Base-by-base conservation (phyloP, 1,139 yeast genomes). In the Kodamaea alishanica region DNA sequence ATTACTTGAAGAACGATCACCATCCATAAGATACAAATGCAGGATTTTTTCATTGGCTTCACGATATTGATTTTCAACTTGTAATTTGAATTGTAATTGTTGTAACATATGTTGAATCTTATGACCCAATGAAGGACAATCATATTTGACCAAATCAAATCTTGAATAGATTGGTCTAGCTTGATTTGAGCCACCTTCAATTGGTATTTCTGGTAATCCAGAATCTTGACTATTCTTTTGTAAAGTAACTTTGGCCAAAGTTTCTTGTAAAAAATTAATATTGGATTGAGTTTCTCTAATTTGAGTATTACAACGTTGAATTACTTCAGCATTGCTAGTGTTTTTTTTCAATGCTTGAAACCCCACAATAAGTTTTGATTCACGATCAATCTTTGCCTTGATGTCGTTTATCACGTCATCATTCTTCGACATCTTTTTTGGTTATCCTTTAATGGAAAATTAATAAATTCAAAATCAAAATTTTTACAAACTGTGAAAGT, bases 81-180 rank as follows among this genome's bases (percentile, higher is more conserved):
- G 94, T 37, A 90, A 72, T 61, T 92, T 92, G 62, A 90, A 89
- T 57, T 89, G 96, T 41, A 92, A 71, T 60, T 89, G 95, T 62
- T 89, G 97, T 41, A 92, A 73, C 97, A 92, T 90, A 53, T 86
- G 83, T 61, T 88, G 96, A 54, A 92, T 92, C 48, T 94, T 79
- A 54, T 92, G 96, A n/a, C 97, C 96, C 51, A 92, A 68, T 1
- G 95, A 86, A 1, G 97, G 96, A 51, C 96, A 87, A 53, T 92
- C 97, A 57, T 88, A 89, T 53, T 89, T 89, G 58, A 88, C 76
- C 44, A 92, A 69, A 59, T 92, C 98, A 51, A 90, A 67, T 28
- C 87, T 70, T 0, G 90, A 77, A 54, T 76, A 79, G 9, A 68
- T 53, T 1, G 81, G 81, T 34, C 64, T 58, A 9, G 54, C 20